Evolutionary conservation across 257 asterid genomes (phyloP).

Genomic region (Marsdenia floribunda): DNA sequence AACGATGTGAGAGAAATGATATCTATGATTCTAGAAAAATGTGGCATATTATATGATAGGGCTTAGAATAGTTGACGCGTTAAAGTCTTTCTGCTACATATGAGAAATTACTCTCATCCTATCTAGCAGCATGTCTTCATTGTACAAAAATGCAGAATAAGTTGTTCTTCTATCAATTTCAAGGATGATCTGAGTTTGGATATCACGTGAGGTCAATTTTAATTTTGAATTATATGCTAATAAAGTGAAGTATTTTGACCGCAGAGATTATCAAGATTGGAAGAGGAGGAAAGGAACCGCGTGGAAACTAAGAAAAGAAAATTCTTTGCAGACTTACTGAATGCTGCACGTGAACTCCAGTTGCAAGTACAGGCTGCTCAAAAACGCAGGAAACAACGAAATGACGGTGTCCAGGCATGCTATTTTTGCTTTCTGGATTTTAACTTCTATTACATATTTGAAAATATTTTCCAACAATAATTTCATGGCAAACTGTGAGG

Average conservation of each 20-base stretch:
- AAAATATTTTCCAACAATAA: not conserved
- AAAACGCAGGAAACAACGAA: slow-evolving; percentile 88
- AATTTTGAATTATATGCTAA: slow-evolving; percentile 18
- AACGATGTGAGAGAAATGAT: not conserved
- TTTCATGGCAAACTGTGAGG: not conserved
- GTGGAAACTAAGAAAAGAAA: slow-evolving; percentile 79
- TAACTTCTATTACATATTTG: not conserved
- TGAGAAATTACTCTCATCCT: not conserved
- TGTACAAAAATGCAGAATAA: not conserved
- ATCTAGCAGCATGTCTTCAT: not conserved
- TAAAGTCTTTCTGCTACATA: not conserved
- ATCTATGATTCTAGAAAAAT: not conserved
- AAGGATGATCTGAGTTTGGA: not conserved
- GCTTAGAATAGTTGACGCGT: not conserved
- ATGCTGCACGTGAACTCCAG: slow-evolving; percentile 92
- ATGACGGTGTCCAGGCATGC: slow-evolving; percentile 91
- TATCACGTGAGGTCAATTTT: slow-evolving; percentile 5
- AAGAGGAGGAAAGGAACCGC: slow-evolving; percentile 86
- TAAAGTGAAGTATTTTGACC: slow-evolving; percentile 19
- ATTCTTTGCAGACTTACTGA: slow-evolving; percentile 82
- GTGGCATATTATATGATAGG: not conserved
- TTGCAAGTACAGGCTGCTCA: slow-evolving; percentile 85
- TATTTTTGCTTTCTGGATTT: slow-evolving; percentile 11
- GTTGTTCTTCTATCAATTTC: not conserved
- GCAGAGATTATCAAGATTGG: slow-evolving; percentile 85